Conservation (phyloP, 2,329 filamentous ascomycete species). For the Sporothrix protearum region DNA sequence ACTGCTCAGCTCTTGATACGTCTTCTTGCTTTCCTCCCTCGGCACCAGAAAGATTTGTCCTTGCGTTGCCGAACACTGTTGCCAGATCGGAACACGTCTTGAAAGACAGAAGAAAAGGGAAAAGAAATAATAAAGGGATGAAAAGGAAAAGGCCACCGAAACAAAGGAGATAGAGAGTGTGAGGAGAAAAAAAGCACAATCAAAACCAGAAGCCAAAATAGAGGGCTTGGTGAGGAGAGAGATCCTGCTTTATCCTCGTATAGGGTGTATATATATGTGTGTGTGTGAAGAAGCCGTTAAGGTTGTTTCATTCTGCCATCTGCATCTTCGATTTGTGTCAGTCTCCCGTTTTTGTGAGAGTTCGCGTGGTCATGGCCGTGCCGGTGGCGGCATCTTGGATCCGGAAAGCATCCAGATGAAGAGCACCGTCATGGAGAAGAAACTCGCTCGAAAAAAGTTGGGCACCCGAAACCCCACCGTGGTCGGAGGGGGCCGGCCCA, state of each 20-base stretch:
- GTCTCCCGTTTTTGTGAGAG: background rate
- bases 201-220: background rate
- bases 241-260: background rate
- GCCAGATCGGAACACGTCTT: background rate
- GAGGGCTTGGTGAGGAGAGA: background rate
- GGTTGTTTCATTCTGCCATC: background rate
- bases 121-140: background rate
- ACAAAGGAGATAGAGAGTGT: constrained; percentile 10
- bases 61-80: background rate
- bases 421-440: constrained; percentile 43
- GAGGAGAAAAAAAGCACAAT: constrained; percentile 20
- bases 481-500: constrained; percentile 22
- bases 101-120: background rate
- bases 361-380: background rate
- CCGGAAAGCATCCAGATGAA: constrained; percentile 40
- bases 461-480: constrained; percentile 33
- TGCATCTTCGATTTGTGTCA: background rate
- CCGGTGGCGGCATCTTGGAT: constrained; percentile 23
- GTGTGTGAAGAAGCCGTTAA: background rate
- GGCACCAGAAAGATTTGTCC: background rate
- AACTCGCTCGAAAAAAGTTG: constrained; percentile 43
- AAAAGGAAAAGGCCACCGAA: constrained; percentile 6
- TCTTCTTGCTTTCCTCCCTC: constrained; percentile 35
- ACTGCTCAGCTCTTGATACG: constrained; percentile 58
- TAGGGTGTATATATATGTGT: no score